Conservation (phyloP, 2,329 filamentous ascomycete species). For the Neurospora crassa region DNA sequence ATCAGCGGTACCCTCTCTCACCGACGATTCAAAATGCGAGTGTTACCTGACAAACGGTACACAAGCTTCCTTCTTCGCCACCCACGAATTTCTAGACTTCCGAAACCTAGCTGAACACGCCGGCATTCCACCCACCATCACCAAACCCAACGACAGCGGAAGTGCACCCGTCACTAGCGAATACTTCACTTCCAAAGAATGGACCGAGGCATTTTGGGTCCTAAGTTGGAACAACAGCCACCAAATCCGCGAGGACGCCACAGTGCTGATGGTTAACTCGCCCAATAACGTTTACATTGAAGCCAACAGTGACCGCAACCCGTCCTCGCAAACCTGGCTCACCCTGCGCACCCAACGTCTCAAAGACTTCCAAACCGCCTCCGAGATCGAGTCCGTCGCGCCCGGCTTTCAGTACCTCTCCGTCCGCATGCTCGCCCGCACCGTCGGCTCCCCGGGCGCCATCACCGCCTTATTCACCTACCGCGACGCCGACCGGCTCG, state of each 20-base stretch:
- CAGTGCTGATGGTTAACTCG: conserved; percentile 30
- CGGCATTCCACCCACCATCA: conserved; percentile 24
- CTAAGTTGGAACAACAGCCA: conserved; percentile 32
- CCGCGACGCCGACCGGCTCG: conserved; percentile 26
- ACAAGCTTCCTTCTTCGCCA: conserved; percentile 31
- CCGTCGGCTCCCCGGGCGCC: conserved; percentile 36
- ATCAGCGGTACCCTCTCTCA: conserved; percentile 12
- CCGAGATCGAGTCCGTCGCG: conserved; percentile 35
- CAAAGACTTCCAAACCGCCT: conserved; percentile 33
- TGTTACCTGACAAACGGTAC: conserved; percentile 41
- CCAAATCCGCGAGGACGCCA: conserved; percentile 18
- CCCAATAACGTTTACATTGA: conserved; percentile 38
- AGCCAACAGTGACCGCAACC: conserved; percentile 25
- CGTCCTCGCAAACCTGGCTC: conserved; percentile 33
- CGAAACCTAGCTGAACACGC: conserved; percentile 31
- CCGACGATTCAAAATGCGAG: conserved; percentile 29
- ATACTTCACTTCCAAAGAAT: conserved; percentile 29
- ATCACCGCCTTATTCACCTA: conserved; percentile 47
- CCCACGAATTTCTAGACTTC: conserved; percentile 42
- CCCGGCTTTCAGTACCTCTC: conserved; percentile 30
- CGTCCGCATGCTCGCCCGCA: conserved; percentile 42
- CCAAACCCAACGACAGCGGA: conserved; percentile 19
- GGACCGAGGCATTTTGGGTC: conserved; percentile 28
- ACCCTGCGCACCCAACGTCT: conserved; percentile 38
- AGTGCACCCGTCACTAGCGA: conserved; percentile 26